phyloP scores from a whole-genome alignment of 306 rosid species.

The Oxytropis ochrocephala region DNA sequence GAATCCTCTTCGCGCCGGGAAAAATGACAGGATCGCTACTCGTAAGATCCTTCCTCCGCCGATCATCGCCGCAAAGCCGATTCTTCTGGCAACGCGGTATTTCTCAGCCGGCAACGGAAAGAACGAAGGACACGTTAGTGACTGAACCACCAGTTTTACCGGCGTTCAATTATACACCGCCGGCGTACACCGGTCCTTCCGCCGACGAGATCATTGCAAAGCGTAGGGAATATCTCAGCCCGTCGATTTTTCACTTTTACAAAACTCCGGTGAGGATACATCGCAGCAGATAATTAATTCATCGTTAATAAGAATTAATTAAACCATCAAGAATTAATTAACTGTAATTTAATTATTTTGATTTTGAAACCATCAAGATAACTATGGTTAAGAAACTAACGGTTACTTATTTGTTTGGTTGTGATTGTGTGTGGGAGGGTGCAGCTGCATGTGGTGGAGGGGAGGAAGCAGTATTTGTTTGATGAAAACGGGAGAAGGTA shows the following conservation, averaged over 20 bases:
- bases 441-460: slow-evolving; percentile 79
- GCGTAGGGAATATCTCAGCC: slow-evolving; percentile 73
- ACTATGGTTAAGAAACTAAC: neutral
- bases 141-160: slow-evolving; percentile 39
- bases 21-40: slow-evolving; percentile 51
- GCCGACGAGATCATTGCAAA: slow-evolving; percentile 61
- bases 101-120: slow-evolving; percentile 38
- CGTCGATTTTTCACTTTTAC: slow-evolving; percentile 60
- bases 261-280: slow-evolving; percentile 55
- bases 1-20: neutral
- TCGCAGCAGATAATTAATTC: slow-evolving; percentile 10
- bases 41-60: slow-evolving; percentile 18
- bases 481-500: slow-evolving; percentile 86
- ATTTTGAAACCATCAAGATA: neutral
- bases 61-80: neutral
- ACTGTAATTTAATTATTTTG: neutral
- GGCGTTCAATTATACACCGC: slow-evolving; percentile 62
- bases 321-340: neutral
- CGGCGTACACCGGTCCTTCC: slow-evolving; percentile 65
- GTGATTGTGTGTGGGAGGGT: neutral
- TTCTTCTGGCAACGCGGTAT: slow-evolving; percentile 23
- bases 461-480: slow-evolving; percentile 78
- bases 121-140: neutral
- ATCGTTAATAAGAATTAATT: neutral
- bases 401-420: neutral